phyloP scores from a whole-genome alignment of 1,139 yeast genomes.

The Saccharomyces pastorianus region DNA sequence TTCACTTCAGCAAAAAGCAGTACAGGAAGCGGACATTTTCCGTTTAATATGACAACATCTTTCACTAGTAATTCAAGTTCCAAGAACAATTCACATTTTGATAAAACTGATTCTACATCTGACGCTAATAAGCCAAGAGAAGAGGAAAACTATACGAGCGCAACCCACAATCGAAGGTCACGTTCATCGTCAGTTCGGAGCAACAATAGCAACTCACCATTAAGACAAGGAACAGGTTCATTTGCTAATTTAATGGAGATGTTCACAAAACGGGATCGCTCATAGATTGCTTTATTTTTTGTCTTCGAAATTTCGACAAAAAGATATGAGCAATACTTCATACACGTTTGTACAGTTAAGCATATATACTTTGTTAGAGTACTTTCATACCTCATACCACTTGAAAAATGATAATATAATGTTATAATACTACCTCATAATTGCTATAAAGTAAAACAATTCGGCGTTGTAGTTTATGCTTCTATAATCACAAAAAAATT shows the following conservation, averaged over 20 bases:
- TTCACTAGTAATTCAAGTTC: slow-evolving; percentile 5
- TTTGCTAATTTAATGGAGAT: slow-evolving; percentile 16
- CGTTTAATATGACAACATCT: slow-evolving; percentile 26
- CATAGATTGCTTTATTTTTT: background rate
- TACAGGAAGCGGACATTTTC: slow-evolving; percentile 17
- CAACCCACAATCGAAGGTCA: slow-evolving; percentile 9
- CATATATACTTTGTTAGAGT: background rate
- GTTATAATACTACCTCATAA: background rate
- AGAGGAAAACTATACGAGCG: slow-evolving; percentile 1
- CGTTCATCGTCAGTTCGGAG: slow-evolving; percentile 2
- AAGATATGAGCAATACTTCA: background rate
- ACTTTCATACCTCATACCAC: background rate
- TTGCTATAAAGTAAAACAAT: background rate
- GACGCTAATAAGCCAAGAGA: background rate
- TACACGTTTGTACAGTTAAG: background rate
- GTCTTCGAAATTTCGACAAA: background rate
- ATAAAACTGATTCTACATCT: background rate
- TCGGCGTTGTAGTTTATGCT: too few species aligned
- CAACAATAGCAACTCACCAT: slow-evolving; percentile 4
- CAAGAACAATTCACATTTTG: background rate
- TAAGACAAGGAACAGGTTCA: slow-evolving; percentile 13
- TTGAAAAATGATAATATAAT: background rate
- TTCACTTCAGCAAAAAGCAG: slow-evolving; percentile 13
- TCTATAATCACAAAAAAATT: too few species aligned
- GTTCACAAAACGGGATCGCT: slow-evolving; percentile 13